Evolutionary conservation across 2,329 filamentous ascomycete species (phyloP).

Genomic region (Penicillium hordei): DNA sequence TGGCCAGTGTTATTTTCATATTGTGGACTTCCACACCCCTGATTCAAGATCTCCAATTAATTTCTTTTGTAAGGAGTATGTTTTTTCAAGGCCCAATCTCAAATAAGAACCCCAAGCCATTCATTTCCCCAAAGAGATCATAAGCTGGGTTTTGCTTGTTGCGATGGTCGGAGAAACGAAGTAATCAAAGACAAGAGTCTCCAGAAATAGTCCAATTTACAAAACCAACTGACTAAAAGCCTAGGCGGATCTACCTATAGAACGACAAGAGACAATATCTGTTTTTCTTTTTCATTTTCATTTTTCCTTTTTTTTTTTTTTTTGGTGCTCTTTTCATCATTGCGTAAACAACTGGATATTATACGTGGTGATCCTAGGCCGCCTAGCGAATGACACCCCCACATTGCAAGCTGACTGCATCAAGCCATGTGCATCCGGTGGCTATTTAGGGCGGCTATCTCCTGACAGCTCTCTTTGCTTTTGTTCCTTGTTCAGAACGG

Average conservation of each 20-base stretch:
- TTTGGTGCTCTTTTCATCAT: not conserved
- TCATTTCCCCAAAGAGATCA: not conserved
- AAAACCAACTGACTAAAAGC: not conserved
- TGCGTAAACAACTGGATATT: constrained; percentile 3
- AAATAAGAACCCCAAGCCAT: not conserved
- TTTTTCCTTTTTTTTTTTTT: too few species aligned
- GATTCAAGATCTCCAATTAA: constrained; percentile 31
- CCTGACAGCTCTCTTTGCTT: constrained; percentile 23
- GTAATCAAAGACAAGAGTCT: constrained; percentile 2
- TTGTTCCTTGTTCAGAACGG: constrained; percentile 10
- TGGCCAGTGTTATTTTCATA: not conserved
- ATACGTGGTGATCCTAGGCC: not conserved
- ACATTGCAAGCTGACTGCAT: constrained; percentile 2
- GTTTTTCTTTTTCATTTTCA: not conserved
- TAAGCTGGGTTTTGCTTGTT: not conserved
- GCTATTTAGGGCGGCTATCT: constrained; percentile 17
- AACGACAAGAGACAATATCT: not conserved
- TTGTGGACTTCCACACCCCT: not conserved
- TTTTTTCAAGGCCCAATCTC: not conserved
- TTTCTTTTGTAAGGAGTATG: constrained; percentile 42
- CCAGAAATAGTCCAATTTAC: not conserved
- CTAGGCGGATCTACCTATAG: not conserved
- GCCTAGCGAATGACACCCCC: constrained; percentile 2
- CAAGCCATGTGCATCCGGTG: constrained; percentile 8
- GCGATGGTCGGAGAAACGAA: not conserved